Conservation (phyloP, 257 asterid species). For the Solanum bukasovii region DNA sequence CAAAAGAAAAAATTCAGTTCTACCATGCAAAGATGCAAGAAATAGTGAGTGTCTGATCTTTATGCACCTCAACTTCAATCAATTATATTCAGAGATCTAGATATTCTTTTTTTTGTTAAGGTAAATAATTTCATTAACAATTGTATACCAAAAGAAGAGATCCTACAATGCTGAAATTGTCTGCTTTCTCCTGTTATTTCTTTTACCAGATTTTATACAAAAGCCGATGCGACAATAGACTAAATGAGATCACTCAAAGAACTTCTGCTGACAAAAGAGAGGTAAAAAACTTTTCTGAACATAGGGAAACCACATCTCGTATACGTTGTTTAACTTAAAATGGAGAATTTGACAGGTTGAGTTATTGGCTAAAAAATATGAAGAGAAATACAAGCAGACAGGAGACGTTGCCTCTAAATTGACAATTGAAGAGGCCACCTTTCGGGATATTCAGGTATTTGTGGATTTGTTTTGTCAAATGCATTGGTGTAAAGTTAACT, state of each 20-base stretch:
- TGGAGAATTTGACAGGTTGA: slow-evolving; percentile 51
- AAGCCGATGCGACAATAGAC: slow-evolving; percentile 90
- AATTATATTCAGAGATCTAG: not conserved
- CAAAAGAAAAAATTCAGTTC: slow-evolving; percentile 80
- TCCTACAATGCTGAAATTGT: not conserved
- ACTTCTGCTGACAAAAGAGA: slow-evolving; percentile 75
- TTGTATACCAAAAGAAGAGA: not conserved
- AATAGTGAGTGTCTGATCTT: slow-evolving; percentile 51
- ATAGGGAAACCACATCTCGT: not conserved
- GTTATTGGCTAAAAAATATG: slow-evolving; percentile 73
- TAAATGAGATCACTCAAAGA: slow-evolving; percentile 85
- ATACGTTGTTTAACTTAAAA: slow-evolving; percentile 7
- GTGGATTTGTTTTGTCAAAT: not conserved
- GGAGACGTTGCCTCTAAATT: slow-evolving; percentile 95
- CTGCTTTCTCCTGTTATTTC: not conserved
- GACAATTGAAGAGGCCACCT: slow-evolving; percentile 91
- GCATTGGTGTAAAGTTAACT: slow-evolving; percentile 4
- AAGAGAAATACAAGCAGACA: slow-evolving; percentile 81
- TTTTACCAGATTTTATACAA: slow-evolving; percentile 67
- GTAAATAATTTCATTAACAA: not conserved
- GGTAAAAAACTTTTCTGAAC: slow-evolving; percentile 33
- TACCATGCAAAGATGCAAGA: slow-evolving; percentile 94
- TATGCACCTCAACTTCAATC: not conserved
- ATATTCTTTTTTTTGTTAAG: not conserved
- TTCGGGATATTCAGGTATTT: slow-evolving; percentile 91